Evolutionary conservation across 768 basidiomycete species (phyloP), one percentile per base, ranked within the genome.

Genomic region (Boletus insuetus): DNA sequence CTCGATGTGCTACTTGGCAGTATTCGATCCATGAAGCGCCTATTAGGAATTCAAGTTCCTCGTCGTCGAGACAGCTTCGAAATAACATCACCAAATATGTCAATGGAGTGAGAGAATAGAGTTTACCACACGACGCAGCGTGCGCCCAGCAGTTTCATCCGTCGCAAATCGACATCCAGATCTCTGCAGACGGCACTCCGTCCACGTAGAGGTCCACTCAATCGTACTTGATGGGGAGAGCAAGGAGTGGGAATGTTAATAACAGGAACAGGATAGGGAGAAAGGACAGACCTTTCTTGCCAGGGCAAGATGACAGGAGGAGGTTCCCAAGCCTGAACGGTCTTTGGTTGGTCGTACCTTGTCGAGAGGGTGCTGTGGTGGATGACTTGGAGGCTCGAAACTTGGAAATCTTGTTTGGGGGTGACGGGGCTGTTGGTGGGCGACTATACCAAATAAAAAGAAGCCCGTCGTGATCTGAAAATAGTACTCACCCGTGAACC

Each of bases 1-100:
- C 74, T 19, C 73, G 73, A 37, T 79, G 71, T 6, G 92, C 90
- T 20, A 78, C 74, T 8, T 70, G 70, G 42, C 80, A 75, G 69
- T 98, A 98, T 52, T 89, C 85, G 2, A 74, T 61, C 91, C 92
- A 97, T 0, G 91, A 84, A 1, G 84, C 85, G n/a, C 96, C 96
- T 29, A 63, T 48, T 9, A 98, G 80, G 55, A 89, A 87, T 39
- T 81, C 76, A 24, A 98, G 80, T 69, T 98, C 95, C 14, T 78
- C 75, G 67, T 94, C 87, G 64, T 95, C 92, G 17, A 95, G 78
- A 67, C 91, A 94, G 65, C 91, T 93, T 63, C 13, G 53, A 44
- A 37, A 46, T 29, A 34, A 44, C 10, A 42, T 63, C 19, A 59
- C 29, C 4, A 24, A 37, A 16, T 2, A 20, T 34, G 17, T 6